These are phyloP conservation scores for Nitzschia sp. DNA, from an alignment of 108 stramenopile genomes.

Conservation along the genomic window DNA sequence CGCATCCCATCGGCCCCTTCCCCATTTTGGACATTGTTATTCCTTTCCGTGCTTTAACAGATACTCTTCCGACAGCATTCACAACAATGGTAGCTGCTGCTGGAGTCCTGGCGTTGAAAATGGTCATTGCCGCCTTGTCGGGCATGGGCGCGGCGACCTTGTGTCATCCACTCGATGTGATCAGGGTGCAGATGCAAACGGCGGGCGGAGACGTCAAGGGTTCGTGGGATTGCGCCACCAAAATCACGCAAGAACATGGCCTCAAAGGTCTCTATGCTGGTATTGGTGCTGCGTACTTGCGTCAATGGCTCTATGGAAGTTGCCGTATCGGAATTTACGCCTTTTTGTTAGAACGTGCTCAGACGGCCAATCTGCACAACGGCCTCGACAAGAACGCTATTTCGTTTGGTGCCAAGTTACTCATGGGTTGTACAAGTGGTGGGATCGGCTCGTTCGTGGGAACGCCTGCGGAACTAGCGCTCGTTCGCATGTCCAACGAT, in stretches of 20 bases:
- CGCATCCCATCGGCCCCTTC: no score
- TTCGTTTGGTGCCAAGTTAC: slow-evolving; percentile 52
- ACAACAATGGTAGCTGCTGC: slow-evolving; percentile 40
- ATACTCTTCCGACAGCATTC: no score
- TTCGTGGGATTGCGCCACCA: slow-evolving; percentile 42
- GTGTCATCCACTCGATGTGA: slow-evolving; percentile 76
- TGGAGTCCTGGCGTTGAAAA: slow-evolving; percentile 39
- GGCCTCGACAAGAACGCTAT: slow-evolving; percentile 68
- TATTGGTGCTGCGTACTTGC: slow-evolving; percentile 66
- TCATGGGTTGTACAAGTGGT: slow-evolving; percentile 67
- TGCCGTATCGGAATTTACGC: slow-evolving; percentile 78
- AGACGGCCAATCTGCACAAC: slow-evolving; percentile 46
- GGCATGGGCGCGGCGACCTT: slow-evolving; percentile 80
- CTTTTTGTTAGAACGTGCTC: slow-evolving; percentile 63
- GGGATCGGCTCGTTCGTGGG: slow-evolving; percentile 77
- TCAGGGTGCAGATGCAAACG: slow-evolving; percentile 79
- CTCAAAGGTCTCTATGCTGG: slow-evolving; percentile 66
- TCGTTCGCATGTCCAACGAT: slow-evolving; percentile 76
- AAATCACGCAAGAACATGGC: slow-evolving; percentile 49
- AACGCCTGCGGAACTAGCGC: slow-evolving; percentile 67
- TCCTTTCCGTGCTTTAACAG: no score
- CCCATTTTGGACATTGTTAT: no score
- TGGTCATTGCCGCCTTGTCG: slow-evolving; percentile 71
- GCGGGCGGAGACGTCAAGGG: slow-evolving; percentile 37
- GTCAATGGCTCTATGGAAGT: slow-evolving; percentile 77